A percentile compares a stretch with the other conserved stretches of the same genome.
Conservation (phyloP, 306 rosid species). For the Pterocarpus macrocarpus region DNA sequence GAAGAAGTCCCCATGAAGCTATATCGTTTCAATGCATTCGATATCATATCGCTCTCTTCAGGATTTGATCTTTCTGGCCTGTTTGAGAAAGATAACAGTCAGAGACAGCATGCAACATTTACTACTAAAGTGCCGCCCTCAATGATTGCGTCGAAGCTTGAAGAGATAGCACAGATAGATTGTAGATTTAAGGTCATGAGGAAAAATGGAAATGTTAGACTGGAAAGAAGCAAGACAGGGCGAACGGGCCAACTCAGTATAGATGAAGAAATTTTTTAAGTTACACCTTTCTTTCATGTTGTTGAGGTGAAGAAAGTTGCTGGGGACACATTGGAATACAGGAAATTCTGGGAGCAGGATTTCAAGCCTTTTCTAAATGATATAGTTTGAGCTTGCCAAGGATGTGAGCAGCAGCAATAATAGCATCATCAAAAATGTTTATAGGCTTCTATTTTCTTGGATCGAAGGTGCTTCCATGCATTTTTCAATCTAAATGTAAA, state of each 20-base stretch:
- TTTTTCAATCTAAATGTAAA: slow-evolving; percentile 22
- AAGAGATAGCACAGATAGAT: slow-evolving; percentile 64
- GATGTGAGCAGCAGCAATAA: slow-evolving; percentile 48
- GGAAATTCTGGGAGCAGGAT: slow-evolving; percentile 54
- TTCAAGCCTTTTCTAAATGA: slow-evolving; percentile 68
- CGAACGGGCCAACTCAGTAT: slow-evolving; percentile 63
- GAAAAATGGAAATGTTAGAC: slow-evolving; percentile 60
- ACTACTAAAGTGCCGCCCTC: slow-evolving; percentile 57
- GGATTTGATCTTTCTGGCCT: slow-evolving; percentile 78
- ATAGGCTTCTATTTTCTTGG: slow-evolving; percentile 22
- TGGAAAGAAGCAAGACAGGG: slow-evolving; percentile 64
- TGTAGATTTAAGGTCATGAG: slow-evolving; percentile 58
- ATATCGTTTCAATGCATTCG: slow-evolving; percentile 70
- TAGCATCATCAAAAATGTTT: slow-evolving; percentile 10
- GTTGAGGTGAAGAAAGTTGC: slow-evolving; percentile 75
- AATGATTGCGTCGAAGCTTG: slow-evolving; percentile 62
- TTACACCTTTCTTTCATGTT: slow-evolving; percentile 62
- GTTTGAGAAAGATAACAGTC: slow-evolving; percentile 57
- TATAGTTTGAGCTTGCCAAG: slow-evolving; percentile 72
- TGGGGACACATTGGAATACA: slow-evolving; percentile 75
- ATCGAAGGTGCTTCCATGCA: slow-evolving; percentile 3
- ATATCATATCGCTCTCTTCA: slow-evolving; percentile 73
- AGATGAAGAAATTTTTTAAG: slow-evolving; percentile 80
- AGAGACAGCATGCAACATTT: slow-evolving; percentile 48
- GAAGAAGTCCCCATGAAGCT: slow-evolving; percentile 42